These are phyloP conservation scores for Moesziomyces sp. DNA, from an alignment of 1,284 basidiomycete species.

Conservation along the genomic window DNA sequence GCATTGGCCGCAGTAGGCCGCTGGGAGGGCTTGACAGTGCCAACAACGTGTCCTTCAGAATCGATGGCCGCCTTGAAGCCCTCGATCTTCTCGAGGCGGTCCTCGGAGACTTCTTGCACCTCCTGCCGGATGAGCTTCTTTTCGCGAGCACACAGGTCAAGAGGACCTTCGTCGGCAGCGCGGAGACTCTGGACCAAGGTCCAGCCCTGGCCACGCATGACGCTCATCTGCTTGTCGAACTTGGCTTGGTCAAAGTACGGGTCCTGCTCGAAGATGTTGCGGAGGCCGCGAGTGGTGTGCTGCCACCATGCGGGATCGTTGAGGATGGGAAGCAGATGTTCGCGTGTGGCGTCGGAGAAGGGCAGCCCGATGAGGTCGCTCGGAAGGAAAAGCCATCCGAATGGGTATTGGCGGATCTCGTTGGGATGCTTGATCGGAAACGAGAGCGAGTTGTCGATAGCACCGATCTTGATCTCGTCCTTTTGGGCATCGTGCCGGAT, in stretches of 20 bases:
- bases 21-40: neutral
- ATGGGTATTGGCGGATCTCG: conserved; percentile 89
- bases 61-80: conserved; percentile 23
- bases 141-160: conserved; percentile 64
- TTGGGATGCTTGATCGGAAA: conserved; percentile 80
- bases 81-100: conserved; percentile 15
- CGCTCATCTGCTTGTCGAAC: conserved; percentile 81
- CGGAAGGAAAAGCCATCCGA: conserved; percentile 85
- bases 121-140: conserved; percentile 60
- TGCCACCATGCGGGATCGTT: conserved; percentile 90
- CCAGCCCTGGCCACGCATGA: conserved; percentile 91
- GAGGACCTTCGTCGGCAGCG: conserved; percentile 73
- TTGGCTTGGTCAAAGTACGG: conserved; percentile 72
- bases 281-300: conserved; percentile 80
- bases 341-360: conserved; percentile 78
- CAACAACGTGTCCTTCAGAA: conserved; percentile 8
- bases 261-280: conserved; percentile 81
- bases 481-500: conserved; percentile 74
- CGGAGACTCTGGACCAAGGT: conserved; percentile 85
- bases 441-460: conserved; percentile 91
- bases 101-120: conserved; percentile 12
- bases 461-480: conserved; percentile 78
- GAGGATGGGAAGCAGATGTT: conserved; percentile 82
- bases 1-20: neutral
- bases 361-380: conserved; percentile 81